Percentiles rank a stretch among this genome's conserved stretches.
phyloP scores from a whole-genome alignment of 495 filamentous ascomycete genomes.

The Xylaria telfairii region DNA sequence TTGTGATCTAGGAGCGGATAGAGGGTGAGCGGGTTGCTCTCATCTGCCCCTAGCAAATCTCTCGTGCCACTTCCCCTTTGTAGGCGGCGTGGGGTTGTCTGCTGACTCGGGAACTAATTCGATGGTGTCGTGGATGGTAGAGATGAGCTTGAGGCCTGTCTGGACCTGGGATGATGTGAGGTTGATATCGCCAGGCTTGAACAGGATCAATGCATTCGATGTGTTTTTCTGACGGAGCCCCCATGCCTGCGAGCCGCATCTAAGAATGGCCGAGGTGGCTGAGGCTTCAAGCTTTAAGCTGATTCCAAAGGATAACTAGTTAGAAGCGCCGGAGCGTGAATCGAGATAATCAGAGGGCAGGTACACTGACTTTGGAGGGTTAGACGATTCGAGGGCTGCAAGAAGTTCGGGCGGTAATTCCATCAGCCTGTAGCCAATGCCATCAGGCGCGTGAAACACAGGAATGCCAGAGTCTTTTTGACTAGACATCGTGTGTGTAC shows the following conservation, averaged over 20 bases:
- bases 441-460: slow-evolving; percentile 65
- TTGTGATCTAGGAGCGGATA: not conserved
- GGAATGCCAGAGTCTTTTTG: slow-evolving; percentile 65
- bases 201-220: slow-evolving; percentile 82
- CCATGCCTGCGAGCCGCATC: slow-evolving; percentile 72
- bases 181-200: slow-evolving; percentile 52
- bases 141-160: slow-evolving; percentile 62
- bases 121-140: slow-evolving; percentile 75
- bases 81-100: slow-evolving; percentile 47
- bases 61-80: slow-evolving; percentile 87
- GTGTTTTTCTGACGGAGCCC: slow-evolving; percentile 88
- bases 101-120: slow-evolving; percentile 61
- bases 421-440: slow-evolving; percentile 73
- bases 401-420: slow-evolving; percentile 81
- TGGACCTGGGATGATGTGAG: slow-evolving; percentile 33
- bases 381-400: slow-evolving; percentile 64
- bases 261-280: slow-evolving; percentile 73
- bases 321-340: slow-evolving; percentile 13
- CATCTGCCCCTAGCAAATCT: slow-evolving; percentile 65
- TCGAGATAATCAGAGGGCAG: slow-evolving; percentile 9
- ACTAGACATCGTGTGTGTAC: slow-evolving; percentile 57
- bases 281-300: slow-evolving; percentile 74
- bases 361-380: slow-evolving; percentile 63
- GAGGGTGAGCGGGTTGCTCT: not conserved
- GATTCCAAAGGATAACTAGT: not conserved